Conservation (phyloP, 768 basidiomycete genomes). For the Xanthoconium stramineum region DNA sequence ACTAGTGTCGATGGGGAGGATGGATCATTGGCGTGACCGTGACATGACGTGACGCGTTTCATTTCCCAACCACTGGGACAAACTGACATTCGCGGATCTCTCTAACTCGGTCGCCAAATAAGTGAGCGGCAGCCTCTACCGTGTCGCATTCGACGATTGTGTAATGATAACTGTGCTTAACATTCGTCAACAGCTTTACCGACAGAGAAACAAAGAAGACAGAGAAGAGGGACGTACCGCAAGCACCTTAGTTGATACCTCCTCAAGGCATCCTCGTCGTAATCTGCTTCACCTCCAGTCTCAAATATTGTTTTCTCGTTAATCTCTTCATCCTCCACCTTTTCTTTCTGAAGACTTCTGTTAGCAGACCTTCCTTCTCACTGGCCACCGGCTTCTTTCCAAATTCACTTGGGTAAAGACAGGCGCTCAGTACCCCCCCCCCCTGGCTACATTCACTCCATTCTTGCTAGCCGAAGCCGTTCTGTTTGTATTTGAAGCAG, state of each 20-base stretch:
- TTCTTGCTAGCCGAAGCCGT: slow-evolving; percentile 7
- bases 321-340: slow-evolving; percentile 50
- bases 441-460: slow-evolving; percentile 41
- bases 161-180: slow-evolving; percentile 78
- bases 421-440: slow-evolving; percentile 69
- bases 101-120: slow-evolving; percentile 91
- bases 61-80: slow-evolving; percentile 53
- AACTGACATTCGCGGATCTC: slow-evolving; percentile 96
- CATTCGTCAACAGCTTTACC: slow-evolving; percentile 4
- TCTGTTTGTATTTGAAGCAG: slow-evolving; percentile 20
- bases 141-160: slow-evolving; percentile 89
- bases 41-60: slow-evolving; percentile 32
- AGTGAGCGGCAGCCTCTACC: slow-evolving; percentile 68
- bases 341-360: slow-evolving; percentile 73
- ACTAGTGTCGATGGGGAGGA: too few species aligned
- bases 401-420: slow-evolving; percentile 91
- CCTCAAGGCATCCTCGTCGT: slow-evolving; percentile 83
- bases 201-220: neutral
- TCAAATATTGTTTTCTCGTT: slow-evolving; percentile 65
- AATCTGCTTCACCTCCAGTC: slow-evolving; percentile 68
- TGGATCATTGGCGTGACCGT: slow-evolving; percentile 31
- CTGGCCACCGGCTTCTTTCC: slow-evolving; percentile 81
- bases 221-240: slow-evolving; percentile 50
- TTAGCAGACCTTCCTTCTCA: slow-evolving; percentile 87
- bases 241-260: slow-evolving; percentile 91